A percentile compares a stretch with the other conserved stretches of the same genome.
These are phyloP conservation scores for Suillus hirtellus DNA, from an alignment of 768 basidiomycete species.

Conservation along the genomic window DNA sequence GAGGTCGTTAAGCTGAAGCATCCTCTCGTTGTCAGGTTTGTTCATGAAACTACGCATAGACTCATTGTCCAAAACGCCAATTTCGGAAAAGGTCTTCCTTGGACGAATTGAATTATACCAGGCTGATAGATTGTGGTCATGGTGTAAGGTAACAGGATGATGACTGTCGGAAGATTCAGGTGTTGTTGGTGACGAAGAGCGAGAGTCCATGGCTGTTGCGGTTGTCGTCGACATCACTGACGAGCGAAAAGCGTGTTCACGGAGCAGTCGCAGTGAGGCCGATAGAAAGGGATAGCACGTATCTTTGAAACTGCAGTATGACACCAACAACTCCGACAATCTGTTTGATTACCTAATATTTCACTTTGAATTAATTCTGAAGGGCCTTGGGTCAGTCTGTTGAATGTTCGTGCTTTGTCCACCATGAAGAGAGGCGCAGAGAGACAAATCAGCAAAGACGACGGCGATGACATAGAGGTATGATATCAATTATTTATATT, in stretches of 20 bases:
- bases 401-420: constrained; percentile 6
- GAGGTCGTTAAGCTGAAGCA: constrained; percentile 71
- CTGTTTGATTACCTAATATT: constrained; percentile 22
- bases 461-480: constrained; percentile 39
- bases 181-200: constrained; percentile 72
- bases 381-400: neutral
- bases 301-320: neutral
- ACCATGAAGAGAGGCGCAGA: constrained; percentile 79
- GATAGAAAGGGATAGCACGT: constrained; percentile 9
- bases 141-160: constrained; percentile 51
- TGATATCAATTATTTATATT: neutral
- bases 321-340: constrained; percentile 19
- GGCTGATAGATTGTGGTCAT: constrained; percentile 49
- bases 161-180: constrained; percentile 63
- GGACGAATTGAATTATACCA: constrained; percentile 58
- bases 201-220: constrained; percentile 51
- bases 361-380: constrained; percentile 14
- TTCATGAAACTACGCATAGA: constrained; percentile 38
- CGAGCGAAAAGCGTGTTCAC: constrained; percentile 14
- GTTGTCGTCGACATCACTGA: constrained; percentile 60
- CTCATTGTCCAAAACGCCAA: constrained; percentile 46
- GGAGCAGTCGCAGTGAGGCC: constrained; percentile 9
- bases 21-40: constrained; percentile 53
- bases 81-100: constrained; percentile 39
- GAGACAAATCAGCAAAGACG: constrained; percentile 63